Evolutionary conservation across 768 basidiomycete genomes (phyloP).

Genomic region (Boletus huronensis): DNA sequence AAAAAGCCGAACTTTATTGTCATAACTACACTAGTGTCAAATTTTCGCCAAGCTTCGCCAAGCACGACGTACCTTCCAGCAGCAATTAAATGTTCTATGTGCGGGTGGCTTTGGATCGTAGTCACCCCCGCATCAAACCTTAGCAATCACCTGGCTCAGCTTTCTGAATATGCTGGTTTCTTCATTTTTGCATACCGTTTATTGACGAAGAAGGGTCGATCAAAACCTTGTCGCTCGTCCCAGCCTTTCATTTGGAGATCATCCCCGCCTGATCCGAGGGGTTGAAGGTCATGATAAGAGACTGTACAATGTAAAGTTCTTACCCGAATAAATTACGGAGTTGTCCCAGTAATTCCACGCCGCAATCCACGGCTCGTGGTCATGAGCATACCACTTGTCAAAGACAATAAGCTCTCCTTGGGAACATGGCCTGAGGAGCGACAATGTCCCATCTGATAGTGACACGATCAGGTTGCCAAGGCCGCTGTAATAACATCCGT

Average conservation of each 20-base stretch:
- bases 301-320: slow-evolving; percentile 7
- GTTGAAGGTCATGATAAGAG: background rate
- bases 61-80: slow-evolving; percentile 72
- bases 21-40: slow-evolving; percentile 57
- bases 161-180: background rate
- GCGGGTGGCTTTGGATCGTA: slow-evolving; percentile 79
- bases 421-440: slow-evolving; percentile 53
- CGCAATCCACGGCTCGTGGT: slow-evolving; percentile 91
- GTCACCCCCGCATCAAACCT: slow-evolving; percentile 95
- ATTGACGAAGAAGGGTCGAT: slow-evolving; percentile 63
- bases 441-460: slow-evolving; percentile 73
- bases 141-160: slow-evolving; percentile 2
- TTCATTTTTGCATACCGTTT: slow-evolving; percentile 47
- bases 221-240: slow-evolving; percentile 72
- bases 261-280: slow-evolving; percentile 71
- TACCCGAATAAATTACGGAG: slow-evolving; percentile 82
- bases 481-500: slow-evolving; percentile 32
- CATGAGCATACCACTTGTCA: slow-evolving; percentile 81
- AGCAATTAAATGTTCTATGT: slow-evolving; percentile 76
- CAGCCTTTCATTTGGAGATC: slow-evolving; percentile 87
- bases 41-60: background rate
- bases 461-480: slow-evolving; percentile 70
- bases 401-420: slow-evolving; percentile 42
- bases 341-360: slow-evolving; percentile 88
- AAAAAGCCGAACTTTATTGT: slow-evolving; percentile 74